Conservation (phyloP, 805 yeast species). For the Yarrowia sp. region DNA sequence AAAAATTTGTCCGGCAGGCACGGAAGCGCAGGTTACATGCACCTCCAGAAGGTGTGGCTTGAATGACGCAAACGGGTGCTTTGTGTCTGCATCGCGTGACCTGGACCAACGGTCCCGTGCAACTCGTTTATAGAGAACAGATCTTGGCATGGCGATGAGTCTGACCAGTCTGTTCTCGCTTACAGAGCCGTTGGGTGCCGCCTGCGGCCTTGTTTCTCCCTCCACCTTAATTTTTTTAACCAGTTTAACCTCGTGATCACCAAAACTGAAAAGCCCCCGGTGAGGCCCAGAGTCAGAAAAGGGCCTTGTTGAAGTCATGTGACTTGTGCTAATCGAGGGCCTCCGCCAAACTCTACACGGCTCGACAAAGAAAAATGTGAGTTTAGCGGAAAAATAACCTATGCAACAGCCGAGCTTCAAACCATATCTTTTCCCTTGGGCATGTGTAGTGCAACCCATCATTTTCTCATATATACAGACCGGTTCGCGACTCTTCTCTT, state of each 20-base stretch:
- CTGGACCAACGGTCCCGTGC: constrained; percentile 19
- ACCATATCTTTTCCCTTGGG: neutral
- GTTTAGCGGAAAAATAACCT: constrained; percentile 33
- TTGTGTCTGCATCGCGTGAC: constrained; percentile 28
- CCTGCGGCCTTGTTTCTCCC: no score
- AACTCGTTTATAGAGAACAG: neutral
- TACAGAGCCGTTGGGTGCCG: neutral
- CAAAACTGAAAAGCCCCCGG: constrained; percentile 19
- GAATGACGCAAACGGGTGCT: constrained; percentile 9
- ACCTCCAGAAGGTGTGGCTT: constrained; percentile 14
- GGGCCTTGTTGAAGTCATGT: constrained; percentile 7
- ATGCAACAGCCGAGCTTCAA: constrained; percentile 10
- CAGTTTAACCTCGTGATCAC: neutral
- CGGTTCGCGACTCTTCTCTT: neutral
- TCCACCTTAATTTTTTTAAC: neutral
- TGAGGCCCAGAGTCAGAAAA: neutral
- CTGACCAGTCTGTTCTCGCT: neutral
- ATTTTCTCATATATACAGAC: constrained; percentile 13
- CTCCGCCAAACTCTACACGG: neutral
- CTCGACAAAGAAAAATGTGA: constrained; percentile 1
- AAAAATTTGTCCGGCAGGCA: constrained; percentile 24
- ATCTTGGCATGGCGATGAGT: neutral
- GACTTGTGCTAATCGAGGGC: constrained; percentile 30
- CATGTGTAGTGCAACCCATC: constrained; percentile 35
- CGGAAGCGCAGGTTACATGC: neutral